Evolutionary conservation across 768 basidiomycete species (phyloP).

Genomic region (Lentinula detonsa): DNA sequence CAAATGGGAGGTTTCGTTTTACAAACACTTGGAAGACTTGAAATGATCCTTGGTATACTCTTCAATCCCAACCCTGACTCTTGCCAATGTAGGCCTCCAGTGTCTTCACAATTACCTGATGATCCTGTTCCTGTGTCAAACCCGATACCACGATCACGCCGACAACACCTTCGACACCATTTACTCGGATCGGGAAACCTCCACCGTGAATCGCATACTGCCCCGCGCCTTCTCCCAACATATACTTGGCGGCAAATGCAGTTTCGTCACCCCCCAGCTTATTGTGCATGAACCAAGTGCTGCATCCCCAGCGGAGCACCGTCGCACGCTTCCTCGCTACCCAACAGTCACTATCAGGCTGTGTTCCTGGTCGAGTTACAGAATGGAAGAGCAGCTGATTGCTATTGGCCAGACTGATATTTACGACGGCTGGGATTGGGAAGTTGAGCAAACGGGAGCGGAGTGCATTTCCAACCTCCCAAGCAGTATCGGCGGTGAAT

Average conservation of each 20-base stretch:
- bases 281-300: slow-evolving; percentile 18
- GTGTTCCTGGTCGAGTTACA: slow-evolving; percentile 20
- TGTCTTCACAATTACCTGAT: slow-evolving; percentile 22
- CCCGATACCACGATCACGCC: slow-evolving; percentile 30
- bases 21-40: too few relatives aligned
- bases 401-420: slow-evolving; percentile 21
- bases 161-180: slow-evolving; percentile 24
- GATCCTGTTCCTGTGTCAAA: slow-evolving; percentile 22
- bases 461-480: slow-evolving; percentile 23
- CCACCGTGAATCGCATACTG: slow-evolving; percentile 24
- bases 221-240: slow-evolving; percentile 19
- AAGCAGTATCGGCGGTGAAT: slow-evolving; percentile 25
- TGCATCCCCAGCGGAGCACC: slow-evolving; percentile 24
- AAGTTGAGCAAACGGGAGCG: slow-evolving; percentile 15
- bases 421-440: slow-evolving; percentile 18
- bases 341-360: slow-evolving; percentile 24
- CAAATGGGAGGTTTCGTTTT: too few relatives aligned
- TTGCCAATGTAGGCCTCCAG: background rate
- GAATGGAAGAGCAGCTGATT: slow-evolving; percentile 25
- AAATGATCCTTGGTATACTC: background rate
- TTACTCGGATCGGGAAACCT: slow-evolving; percentile 23
- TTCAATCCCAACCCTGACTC: background rate
- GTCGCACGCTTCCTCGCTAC: slow-evolving; percentile 25
- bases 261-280: slow-evolving; percentile 8
- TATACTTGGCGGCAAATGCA: slow-evolving; percentile 13